Conservation (phyloP, 306 rosid species). For the Comarum palustre region DNA sequence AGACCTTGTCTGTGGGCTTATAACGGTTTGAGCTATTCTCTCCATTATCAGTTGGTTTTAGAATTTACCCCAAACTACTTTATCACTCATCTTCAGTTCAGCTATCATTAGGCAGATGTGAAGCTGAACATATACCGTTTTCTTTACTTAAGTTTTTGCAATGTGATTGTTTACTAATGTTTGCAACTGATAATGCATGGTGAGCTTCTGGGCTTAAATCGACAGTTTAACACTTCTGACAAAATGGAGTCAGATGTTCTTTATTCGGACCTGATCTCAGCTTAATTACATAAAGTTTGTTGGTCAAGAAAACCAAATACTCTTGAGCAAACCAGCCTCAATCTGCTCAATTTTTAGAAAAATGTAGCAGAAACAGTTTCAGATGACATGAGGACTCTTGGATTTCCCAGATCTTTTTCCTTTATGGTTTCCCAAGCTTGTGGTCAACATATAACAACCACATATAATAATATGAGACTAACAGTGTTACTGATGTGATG, state of each 20-base stretch:
- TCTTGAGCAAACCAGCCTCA: neutral
- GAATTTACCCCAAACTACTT: no score
- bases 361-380: neutral
- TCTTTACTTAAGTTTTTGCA: neutral
- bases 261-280: neutral
- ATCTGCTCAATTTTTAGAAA: neutral
- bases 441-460: no score
- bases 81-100: neutral
- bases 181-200: neutral
- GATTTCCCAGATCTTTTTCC: no score
- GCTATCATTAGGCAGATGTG: neutral
- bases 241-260: neutral
- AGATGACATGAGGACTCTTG: neutral
- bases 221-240: neutral
- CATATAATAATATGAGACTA: no score
- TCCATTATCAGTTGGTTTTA: no score
- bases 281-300: neutral
- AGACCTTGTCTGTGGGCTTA: no score
- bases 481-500: no score
- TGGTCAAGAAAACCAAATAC: neutral
- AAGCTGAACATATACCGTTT: neutral
- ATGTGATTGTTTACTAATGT: neutral
- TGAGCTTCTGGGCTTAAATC: neutral
- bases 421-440: no score
- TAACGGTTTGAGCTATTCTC: no score